A percentile compares a stretch with the other conserved stretches of the same genome.
Conservation (phyloP, 2,329 filamentous ascomycete species). For the Pseudocercospora vitis region DNA sequence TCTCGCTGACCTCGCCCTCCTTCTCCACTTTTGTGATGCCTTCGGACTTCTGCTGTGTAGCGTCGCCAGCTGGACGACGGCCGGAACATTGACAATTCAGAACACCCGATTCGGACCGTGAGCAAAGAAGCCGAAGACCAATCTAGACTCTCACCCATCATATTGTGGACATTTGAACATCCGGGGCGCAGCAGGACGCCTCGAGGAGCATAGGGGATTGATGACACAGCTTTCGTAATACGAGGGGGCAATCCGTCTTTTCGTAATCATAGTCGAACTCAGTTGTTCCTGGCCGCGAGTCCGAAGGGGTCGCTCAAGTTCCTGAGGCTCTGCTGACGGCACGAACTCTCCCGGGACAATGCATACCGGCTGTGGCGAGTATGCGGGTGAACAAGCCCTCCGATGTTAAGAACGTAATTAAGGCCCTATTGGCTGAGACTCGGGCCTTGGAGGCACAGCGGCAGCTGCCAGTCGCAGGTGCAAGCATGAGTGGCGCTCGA, state of each 20-base stretch:
- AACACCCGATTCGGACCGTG: neutral
- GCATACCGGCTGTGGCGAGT: neutral
- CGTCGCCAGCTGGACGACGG: neutral
- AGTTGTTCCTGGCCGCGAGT: neutral
- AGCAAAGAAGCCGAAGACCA: neutral
- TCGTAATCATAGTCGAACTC: neutral
- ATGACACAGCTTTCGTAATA: neutral
- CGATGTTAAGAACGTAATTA: neutral
- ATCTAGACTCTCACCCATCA: too few species aligned
- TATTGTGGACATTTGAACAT: too few species aligned
- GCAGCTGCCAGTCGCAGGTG: neutral
- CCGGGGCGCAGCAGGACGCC: too few species aligned
- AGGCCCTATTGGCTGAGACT: neutral
- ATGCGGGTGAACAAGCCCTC: neutral
- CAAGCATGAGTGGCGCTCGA: neutral
- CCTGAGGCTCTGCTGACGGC: slow-evolving; percentile 10
- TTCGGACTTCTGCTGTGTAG: neutral
- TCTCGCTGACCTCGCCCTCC: slow-evolving; percentile 2
- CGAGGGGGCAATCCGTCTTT: neutral
- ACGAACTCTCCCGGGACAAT: too few species aligned
- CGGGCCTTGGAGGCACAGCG: neutral
- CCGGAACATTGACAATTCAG: neutral
- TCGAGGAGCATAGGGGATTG: too few species aligned
- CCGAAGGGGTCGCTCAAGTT: neutral
- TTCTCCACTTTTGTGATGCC: neutral